phyloP scores from a whole-genome alignment of 805 yeast genomes.

The Ogataea henricii region DNA sequence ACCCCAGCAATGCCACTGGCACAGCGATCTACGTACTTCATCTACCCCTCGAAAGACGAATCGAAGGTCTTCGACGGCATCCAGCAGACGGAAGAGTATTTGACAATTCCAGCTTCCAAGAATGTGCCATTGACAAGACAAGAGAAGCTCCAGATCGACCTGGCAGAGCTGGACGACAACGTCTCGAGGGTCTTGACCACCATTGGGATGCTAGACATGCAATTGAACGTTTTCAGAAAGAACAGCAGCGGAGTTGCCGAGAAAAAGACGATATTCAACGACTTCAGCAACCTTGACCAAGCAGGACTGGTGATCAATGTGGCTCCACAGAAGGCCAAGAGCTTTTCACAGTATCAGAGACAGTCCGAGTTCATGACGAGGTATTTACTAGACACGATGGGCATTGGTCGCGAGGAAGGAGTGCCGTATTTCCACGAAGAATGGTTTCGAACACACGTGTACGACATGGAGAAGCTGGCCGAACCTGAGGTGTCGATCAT shows the following conservation, averaged over 20 bases:
- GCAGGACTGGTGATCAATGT: slow-evolving; percentile 28
- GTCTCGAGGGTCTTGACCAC: not conserved
- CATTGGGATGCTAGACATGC: slow-evolving; percentile 8
- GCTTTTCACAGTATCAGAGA: slow-evolving; percentile 25
- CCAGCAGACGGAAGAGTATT: slow-evolving; percentile 12
- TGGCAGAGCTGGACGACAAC: slow-evolving; percentile 7
- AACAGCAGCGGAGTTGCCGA: not conserved
- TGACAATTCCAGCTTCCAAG: slow-evolving; percentile 23
- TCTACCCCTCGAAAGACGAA: slow-evolving; percentile 19
- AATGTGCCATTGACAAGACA: slow-evolving; percentile 19
- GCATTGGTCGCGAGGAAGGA: not conserved
- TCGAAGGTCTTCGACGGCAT: slow-evolving; percentile 18
- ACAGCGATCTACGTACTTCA: slow-evolving; percentile 25
- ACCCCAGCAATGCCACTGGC: slow-evolving; percentile 12
- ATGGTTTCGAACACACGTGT: slow-evolving; percentile 29
- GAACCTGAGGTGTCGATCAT: slow-evolving; percentile 9
- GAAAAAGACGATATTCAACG: slow-evolving; percentile 23
- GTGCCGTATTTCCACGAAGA: slow-evolving; percentile 28
- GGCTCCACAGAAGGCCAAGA: slow-evolving; percentile 32
- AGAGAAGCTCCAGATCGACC: slow-evolving; percentile 20
- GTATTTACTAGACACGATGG: slow-evolving; percentile 10
- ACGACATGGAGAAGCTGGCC: slow-evolving; percentile 9
- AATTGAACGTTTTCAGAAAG: slow-evolving; percentile 7
- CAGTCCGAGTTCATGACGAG: slow-evolving; percentile 19
- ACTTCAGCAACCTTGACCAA: slow-evolving; percentile 14